Percentiles rank a stretch among this genome's conserved stretches.
phyloP scores from a whole-genome alignment of 176 grass and related monocot genomes.

The Aegilops umbellulata region DNA sequence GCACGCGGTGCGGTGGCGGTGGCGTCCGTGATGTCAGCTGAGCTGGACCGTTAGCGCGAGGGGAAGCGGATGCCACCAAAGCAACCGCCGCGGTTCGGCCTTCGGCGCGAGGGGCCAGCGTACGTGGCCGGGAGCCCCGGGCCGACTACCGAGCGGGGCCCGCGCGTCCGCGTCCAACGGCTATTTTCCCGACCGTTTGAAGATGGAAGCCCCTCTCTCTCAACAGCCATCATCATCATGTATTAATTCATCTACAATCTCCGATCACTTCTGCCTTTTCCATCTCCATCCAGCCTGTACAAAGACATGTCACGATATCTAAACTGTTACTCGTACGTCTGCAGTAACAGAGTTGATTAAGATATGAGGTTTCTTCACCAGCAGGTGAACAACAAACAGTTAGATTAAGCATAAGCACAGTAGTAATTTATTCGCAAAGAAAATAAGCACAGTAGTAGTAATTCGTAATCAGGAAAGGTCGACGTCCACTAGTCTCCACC shows the following conservation, averaged over 20 bases:
- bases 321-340: background rate
- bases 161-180: conserved; percentile 36
- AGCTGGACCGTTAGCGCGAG: background rate
- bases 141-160: background rate
- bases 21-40: conserved; percentile 12
- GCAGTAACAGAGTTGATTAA: background rate
- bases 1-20: background rate
- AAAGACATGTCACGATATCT: too few relatives aligned
- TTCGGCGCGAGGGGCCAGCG: background rate
- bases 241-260: background rate
- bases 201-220: background rate
- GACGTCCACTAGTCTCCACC: conserved; percentile 14
- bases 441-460: too few relatives aligned
- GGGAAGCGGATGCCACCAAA: background rate
- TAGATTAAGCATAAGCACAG: too few relatives aligned
- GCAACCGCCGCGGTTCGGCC: background rate
- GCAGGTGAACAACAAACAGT: background rate
- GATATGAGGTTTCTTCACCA: background rate
- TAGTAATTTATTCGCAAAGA: too few relatives aligned
- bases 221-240: background rate
- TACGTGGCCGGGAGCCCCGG: background rate
- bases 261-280: background rate
- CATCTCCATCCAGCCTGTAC: too few relatives aligned
- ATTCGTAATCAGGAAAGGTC: background rate
- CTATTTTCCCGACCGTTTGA: conserved; percentile 71